Evolutionary conservation across 2,329 filamentous ascomycete species (phyloP), one percentile per base, ranked within the genome.

Genomic region (Aspergillus costaricaensis): DNA sequence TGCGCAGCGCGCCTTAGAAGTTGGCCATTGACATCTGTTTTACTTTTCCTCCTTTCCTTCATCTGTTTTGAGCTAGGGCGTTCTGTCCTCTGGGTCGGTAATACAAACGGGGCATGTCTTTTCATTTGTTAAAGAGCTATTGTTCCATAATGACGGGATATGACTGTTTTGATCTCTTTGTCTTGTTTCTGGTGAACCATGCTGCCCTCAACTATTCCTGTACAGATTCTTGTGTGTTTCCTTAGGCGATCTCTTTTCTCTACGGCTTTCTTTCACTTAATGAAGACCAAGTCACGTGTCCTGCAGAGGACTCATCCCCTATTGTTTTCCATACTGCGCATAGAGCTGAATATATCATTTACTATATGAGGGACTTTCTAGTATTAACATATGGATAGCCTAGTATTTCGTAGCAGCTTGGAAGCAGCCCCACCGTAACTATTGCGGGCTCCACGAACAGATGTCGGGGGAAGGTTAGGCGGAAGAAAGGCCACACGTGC

Each of bases 121-220:
- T 53, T 65, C 38, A 62, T 57, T 65, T 63, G 54, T 64, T 62
- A 57, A 52, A 61, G 53, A 57, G 41, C 55, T 63, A 62, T 62
- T 47, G 48, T 64, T 62, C 64, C 67, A 69, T 75, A 72, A 76
- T 71, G 72, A 74, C 64, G 69, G 68, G 68, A 70, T 68, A 73
- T 66, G 73, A 71, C 58, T 60, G 48, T 48, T 30, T 58, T 21
- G 14, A 39, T 32, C 32, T 30, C 21, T n/a, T 56, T 48, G 27
- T 58, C 21, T 47, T 57, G 38, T 49, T 44, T 54, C 51, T 57
- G 61, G 57, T 49, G 43, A 53, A 44, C 60, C 55, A 30, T 54
- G 38, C 23, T 56, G 41, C 36, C 36, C 17, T 36, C 23, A 14
- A 23, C 6, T 30, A 25, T 43, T 41, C n/a, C 53, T 55, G 53